A percentile compares a stretch with the other conserved stretches of the same genome.
Evolutionary conservation across 2,329 filamentous ascomycete species (phyloP).

Genomic region (Alternaria gaisen): DNA sequence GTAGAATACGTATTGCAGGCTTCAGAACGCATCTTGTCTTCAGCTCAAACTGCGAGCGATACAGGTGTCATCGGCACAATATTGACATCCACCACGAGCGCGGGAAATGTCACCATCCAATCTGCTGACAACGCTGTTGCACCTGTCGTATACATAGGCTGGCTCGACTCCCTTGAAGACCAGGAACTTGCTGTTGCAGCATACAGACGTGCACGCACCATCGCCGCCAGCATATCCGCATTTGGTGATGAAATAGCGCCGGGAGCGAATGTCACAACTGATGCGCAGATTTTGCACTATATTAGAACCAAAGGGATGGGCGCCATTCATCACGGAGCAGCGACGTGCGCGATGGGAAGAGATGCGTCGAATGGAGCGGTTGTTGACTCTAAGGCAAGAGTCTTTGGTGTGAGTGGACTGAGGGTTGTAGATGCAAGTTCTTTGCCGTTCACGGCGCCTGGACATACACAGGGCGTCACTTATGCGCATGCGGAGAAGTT

Average conservation of each 20-base stretch:
- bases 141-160: conserved; percentile 8
- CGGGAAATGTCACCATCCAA: conserved; percentile 14
- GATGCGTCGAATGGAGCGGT: conserved; percentile 4
- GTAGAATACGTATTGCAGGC: conserved; percentile 10
- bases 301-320: conserved; percentile 12
- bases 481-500: conserved; percentile 16
- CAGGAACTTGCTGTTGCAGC: conserved; percentile 16
- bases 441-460: conserved; percentile 10
- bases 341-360: conserved; percentile 11
- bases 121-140: conserved; percentile 8
- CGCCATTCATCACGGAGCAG: conserved; percentile 11
- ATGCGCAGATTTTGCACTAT: conserved; percentile 13
- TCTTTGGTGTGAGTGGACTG: conserved; percentile 15
- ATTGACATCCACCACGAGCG: conserved; percentile 11
- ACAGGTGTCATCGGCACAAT: conserved; percentile 13
- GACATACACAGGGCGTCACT: conserved; percentile 12
- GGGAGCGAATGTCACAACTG: conserved; percentile 11
- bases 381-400: conserved; percentile 14
- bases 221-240: conserved; percentile 10
- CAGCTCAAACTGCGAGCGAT: conserved; percentile 1
- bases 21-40: conserved; percentile 3
- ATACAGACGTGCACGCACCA: conserved; percentile 10
- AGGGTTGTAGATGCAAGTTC: conserved; percentile 13
- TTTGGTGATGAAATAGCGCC: conserved; percentile 15
- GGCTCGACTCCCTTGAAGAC: conserved; percentile 13